Base-by-base conservation (phyloP, 768 basidiomycete genomes). In the Candolleomyces aberdarensis region DNA sequence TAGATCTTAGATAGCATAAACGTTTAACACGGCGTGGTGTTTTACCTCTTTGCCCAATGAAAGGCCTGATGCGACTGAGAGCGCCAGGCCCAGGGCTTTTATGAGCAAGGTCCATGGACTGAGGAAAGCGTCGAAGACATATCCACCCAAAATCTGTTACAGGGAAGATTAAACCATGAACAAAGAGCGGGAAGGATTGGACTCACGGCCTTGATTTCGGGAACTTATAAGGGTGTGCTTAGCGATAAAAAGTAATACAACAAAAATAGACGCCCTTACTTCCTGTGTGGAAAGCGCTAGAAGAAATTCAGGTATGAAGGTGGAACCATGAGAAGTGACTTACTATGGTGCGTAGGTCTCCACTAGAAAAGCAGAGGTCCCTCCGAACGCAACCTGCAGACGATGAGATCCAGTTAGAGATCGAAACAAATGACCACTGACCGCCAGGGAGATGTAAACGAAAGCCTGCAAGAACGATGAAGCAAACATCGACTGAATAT, bases 71-170 rank as follows among this genome's bases (percentile, higher is more conserved):
- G 91, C 92, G 14, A 95, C 93, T 1, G 91, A 81, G 5, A 96
- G 81, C 1, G 92, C 89, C 47, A 95, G 78, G 14, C 93, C 93
- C 36, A 94, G 74, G 0, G 87, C 84, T 70, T 96, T 96, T 66
- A 92, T 92, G 52, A 94, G 76, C 29, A 96, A 79, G 0, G 91
- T 94, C 88, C 92, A 92, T 1, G 86, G 84, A 9, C 89, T 85
- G n/a, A 96, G 80, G 72, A 93, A 94, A 1, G 88, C 84, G 66
- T 94, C 91, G 47, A 96, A 85, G 7, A 94, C 92, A 68, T 92
- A 94, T 44, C 93, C 92, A 26, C 86, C 85, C 17, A 94, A 77
- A 63, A 92, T 90, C 89, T 91, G 63, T 2, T 31, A 40, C 36
- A 46, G 31, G 22, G 31, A 29, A 17, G 3, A 56, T 63, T 9